phyloP scores from a whole-genome alignment of 352 stramenopile species.

The Phytopythium oedochilum region DNA sequence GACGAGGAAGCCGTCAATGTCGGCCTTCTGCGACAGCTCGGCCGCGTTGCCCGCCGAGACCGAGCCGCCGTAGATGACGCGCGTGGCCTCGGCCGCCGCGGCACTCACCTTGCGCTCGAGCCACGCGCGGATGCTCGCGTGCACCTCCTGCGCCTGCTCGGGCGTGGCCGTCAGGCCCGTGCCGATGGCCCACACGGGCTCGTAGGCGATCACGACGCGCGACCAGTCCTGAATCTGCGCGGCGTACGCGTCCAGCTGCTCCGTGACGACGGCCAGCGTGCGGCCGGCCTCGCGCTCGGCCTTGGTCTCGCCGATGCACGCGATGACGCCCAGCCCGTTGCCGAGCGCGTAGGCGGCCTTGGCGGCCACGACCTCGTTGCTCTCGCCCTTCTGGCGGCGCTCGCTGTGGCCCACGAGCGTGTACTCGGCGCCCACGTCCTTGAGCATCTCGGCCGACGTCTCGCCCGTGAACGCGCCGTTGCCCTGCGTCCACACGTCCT shows the following conservation, averaged over 20 bases:
- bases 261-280: conserved; percentile 93
- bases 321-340: conserved; percentile 94
- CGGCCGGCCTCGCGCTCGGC: conserved; percentile 88
- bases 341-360: conserved; percentile 93
- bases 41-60: conserved; percentile 91
- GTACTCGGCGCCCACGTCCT: conserved; percentile 93
- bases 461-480: conserved; percentile 97
- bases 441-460: conserved; percentile 97
- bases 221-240: conserved; percentile 90
- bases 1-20: conserved; percentile 99
- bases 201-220: conserved; percentile 96
- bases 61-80: conserved; percentile 98
- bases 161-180: conserved; percentile 97
- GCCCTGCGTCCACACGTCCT: conserved; percentile 95
- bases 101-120: conserved; percentile 89
- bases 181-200: conserved; percentile 97
- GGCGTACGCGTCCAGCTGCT: conserved; percentile 91
- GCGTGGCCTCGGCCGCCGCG: conserved; percentile 89
- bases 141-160: conserved; percentile 98
- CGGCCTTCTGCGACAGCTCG: conserved; percentile 91
- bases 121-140: conserved; percentile 94
- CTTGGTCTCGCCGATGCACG: conserved; percentile 97
- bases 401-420: conserved; percentile 97
- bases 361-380: conserved; percentile 88
- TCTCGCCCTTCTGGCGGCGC: conserved; percentile 92